These are phyloP conservation scores for Boeremia lycopersici DNA, from an alignment of 2,329 filamentous ascomycete species.

Conservation along the genomic window DNA sequence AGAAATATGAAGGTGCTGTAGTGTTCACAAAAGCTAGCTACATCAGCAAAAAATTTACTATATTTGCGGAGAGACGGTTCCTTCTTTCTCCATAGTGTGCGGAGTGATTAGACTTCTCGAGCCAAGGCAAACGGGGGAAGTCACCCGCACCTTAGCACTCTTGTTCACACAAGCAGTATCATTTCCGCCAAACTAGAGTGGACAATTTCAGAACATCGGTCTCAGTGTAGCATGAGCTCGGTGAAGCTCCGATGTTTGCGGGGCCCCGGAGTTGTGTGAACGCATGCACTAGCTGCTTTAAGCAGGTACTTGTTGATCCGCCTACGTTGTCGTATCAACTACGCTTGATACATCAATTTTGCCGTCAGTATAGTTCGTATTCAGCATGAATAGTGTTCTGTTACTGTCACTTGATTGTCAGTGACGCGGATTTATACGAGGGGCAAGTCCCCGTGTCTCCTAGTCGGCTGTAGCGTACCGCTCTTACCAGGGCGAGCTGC, in stretches of 20 bases:
- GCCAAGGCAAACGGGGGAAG: neutral
- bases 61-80: no score
- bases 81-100: neutral
- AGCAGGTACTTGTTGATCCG: conserved; percentile 3
- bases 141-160: neutral
- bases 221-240: neutral
- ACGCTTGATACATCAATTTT: neutral
- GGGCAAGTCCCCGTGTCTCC: no score
- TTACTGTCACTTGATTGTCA: neutral
- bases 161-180: neutral
- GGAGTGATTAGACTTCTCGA: neutral
- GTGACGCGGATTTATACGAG: no score
- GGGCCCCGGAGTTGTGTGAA: conserved; percentile 8
- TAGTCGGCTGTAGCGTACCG: no score
- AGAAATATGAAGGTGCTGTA: neutral
- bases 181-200: neutral
- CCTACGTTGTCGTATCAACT: neutral
- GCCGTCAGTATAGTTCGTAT: neutral
- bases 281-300: neutral
- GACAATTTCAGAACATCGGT: no score
- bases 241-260: conserved; percentile 15
- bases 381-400: neutral
- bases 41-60: no score
- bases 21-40: neutral
- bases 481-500: no score